Percentiles rank a stretch among this genome's conserved stretches.
These are phyloP conservation scores for Moesziomyces sp. DNA, from an alignment of 1,284 basidiomycete genomes.

Conservation along the genomic window DNA sequence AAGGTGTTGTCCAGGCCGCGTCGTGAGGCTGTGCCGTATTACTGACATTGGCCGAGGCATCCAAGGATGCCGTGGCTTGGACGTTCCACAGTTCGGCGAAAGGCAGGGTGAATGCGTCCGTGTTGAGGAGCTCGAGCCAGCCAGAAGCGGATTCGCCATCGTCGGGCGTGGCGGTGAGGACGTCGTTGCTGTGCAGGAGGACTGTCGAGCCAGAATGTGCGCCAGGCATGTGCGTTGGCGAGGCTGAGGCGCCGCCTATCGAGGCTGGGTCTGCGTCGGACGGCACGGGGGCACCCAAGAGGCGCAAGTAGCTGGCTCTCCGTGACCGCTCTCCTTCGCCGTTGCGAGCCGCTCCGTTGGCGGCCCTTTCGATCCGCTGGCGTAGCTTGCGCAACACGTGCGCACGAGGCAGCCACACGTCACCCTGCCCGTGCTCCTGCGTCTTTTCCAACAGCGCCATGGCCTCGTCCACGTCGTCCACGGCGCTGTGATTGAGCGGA, in stretches of 20 bases:
- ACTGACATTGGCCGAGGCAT: neutral
- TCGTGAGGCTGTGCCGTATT: neutral
- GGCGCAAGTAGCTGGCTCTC: slow-evolving; percentile 7
- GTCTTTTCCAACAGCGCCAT: slow-evolving; percentile 10
- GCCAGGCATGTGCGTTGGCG: neutral
- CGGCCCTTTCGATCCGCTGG: slow-evolving; percentile 3
- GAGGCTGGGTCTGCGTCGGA: neutral
- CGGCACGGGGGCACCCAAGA: slow-evolving; percentile 8
- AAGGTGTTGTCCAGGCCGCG: slow-evolving; percentile 4
- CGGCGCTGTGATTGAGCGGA: slow-evolving; percentile 9
- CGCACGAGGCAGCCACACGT: slow-evolving; percentile 8
- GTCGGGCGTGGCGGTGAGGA: slow-evolving; percentile 6
- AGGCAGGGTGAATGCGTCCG: slow-evolving; percentile 6
- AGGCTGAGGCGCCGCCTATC: neutral
- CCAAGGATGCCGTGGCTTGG: neutral
- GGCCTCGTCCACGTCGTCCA: slow-evolving; percentile 15
- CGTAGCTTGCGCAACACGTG: slow-evolving; percentile 12
- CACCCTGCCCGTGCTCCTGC: slow-evolving; percentile 4
- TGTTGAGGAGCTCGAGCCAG: slow-evolving; percentile 9
- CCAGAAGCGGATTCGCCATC: slow-evolving; percentile 3
- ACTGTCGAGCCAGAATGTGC: neutral
- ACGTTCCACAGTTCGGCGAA: slow-evolving; percentile 11
- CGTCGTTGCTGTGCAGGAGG: slow-evolving; percentile 5
- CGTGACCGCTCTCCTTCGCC: slow-evolving; percentile 5
- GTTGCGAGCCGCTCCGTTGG: slow-evolving; percentile 2